Evolutionary conservation across 164 flowering plant species (phyloP).

Genomic region (Berberis vulgaris): DNA sequence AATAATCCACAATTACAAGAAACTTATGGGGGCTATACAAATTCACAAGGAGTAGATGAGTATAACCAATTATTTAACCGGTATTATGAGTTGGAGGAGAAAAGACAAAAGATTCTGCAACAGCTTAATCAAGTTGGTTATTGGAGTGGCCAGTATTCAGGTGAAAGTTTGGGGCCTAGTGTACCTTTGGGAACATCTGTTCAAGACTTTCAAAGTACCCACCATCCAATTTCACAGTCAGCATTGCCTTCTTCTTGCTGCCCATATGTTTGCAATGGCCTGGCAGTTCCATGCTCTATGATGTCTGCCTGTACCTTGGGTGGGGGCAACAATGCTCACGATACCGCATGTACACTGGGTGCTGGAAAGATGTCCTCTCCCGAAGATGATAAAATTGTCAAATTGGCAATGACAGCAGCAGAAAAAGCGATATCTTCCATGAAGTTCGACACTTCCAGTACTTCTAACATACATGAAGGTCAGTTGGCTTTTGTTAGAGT

Average conservation of each 20-base stretch:
- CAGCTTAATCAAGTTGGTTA: constrained; percentile 48
- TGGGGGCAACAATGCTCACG: constrained; percentile 14
- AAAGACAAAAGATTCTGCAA: constrained; percentile 46
- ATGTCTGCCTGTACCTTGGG: constrained; percentile 23
- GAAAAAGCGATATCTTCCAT: constrained; percentile 49
- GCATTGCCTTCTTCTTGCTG: constrained; percentile 31
- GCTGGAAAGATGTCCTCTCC: constrained; percentile 8
- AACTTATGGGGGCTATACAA: constrained; percentile 11
- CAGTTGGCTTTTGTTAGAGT: constrained; percentile 2
- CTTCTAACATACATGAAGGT: constrained; percentile 25
- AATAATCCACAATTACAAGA: constrained; percentile 16
- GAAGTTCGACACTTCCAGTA: constrained; percentile 16
- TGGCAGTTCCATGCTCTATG: constrained; percentile 26
- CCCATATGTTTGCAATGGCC: constrained; percentile 31
- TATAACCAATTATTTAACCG: constrained; percentile 40
- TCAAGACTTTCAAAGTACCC: constrained; percentile 14
- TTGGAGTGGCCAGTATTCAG: constrained; percentile 28
- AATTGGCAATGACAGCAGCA: constrained; percentile 50
- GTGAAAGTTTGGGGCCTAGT: constrained; percentile 20
- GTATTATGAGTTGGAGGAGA: constrained; percentile 72
- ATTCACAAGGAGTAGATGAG: constrained; percentile 28
- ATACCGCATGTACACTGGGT: constrained; percentile 1
- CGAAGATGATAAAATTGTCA: constrained; percentile 24
- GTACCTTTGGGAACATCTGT: constrained; percentile 14
- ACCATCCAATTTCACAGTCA: constrained; percentile 19